These are phyloP conservation scores for Macadamia tetraphylla DNA, from an alignment of 164 flowering plant genomes.

Conservation along the genomic window DNA sequence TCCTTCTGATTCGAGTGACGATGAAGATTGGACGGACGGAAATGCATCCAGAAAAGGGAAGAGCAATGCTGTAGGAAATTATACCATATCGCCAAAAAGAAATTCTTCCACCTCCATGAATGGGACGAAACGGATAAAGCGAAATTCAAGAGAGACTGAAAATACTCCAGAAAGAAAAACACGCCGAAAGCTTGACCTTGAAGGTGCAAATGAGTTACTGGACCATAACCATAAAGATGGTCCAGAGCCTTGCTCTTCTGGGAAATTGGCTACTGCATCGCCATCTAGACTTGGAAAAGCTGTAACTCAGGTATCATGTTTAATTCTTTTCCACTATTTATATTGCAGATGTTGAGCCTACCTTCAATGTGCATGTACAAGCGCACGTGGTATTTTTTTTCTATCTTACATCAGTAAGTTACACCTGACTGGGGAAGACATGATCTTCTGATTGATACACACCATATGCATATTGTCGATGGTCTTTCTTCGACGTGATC, in stretches of 20 bases:
- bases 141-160: constrained; percentile 14
- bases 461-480: no score
- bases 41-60: constrained; percentile 27
- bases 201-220: constrained; percentile 20
- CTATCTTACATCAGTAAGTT: no score
- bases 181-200: constrained; percentile 18
- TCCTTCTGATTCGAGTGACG: constrained; percentile 79
- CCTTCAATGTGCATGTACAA: neutral
- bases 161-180: constrained; percentile 18
- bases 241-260: constrained; percentile 20
- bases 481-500: no score
- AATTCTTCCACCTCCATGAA: constrained; percentile 11
- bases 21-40: constrained; percentile 55
- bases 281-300: constrained; percentile 43
- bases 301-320: constrained; percentile 51
- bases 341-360: neutral
- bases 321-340: neutral
- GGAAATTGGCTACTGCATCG: constrained; percentile 20
- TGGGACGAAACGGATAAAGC: constrained; percentile 4
- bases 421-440: no score
- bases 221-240: constrained; percentile 15
- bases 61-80: constrained; percentile 13
- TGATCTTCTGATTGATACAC: no score
- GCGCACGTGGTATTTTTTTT: no score
- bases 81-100: constrained; percentile 15